Percentiles rank a stretch among this genome's conserved stretches.
Conservation (phyloP, 2,329 filamentous ascomycete species). For the Hortaea sp. region DNA sequence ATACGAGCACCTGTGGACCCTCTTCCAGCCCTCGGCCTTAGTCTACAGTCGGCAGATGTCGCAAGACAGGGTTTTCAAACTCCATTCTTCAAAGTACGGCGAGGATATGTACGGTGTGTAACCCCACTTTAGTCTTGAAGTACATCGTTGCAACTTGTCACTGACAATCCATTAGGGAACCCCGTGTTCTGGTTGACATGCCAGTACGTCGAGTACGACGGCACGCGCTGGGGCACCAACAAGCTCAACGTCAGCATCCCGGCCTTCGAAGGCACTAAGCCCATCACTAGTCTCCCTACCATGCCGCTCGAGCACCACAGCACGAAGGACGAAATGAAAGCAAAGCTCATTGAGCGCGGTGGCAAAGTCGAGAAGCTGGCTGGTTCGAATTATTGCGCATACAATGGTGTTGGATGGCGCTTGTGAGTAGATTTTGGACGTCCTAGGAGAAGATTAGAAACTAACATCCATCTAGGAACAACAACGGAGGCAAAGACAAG, state of each 20-base stretch:
- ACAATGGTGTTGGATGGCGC: constrained; percentile 37
- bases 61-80: constrained; percentile 28
- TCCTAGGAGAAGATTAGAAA: not conserved
- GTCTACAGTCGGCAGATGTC: constrained; percentile 28
- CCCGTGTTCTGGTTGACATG: constrained; percentile 29
- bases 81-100: constrained; percentile 20
- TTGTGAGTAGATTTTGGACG: constrained; percentile 6
- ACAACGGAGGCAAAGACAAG: constrained; percentile 26
- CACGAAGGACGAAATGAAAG: constrained; percentile 28
- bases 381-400: constrained; percentile 42
- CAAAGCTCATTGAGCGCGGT: constrained; percentile 36
- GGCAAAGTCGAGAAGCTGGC: constrained; percentile 36
- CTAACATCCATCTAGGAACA: constrained; percentile 3
- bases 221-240: constrained; percentile 27
- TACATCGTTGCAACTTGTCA: too few relatives aligned
- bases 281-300: constrained; percentile 31
- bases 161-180: constrained; percentile 1
- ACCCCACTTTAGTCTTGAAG: too few relatives aligned
- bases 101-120: constrained; percentile 21
- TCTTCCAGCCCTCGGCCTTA: constrained; percentile 23
- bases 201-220: constrained; percentile 28
- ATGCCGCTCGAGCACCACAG: constrained; percentile 38
- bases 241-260: constrained; percentile 20
- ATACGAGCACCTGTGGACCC: constrained; percentile 25
- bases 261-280: constrained; percentile 31